These are phyloP conservation scores for Pachysandra terminalis DNA, from an alignment of 164 flowering plant species.

Conservation along the genomic window DNA sequence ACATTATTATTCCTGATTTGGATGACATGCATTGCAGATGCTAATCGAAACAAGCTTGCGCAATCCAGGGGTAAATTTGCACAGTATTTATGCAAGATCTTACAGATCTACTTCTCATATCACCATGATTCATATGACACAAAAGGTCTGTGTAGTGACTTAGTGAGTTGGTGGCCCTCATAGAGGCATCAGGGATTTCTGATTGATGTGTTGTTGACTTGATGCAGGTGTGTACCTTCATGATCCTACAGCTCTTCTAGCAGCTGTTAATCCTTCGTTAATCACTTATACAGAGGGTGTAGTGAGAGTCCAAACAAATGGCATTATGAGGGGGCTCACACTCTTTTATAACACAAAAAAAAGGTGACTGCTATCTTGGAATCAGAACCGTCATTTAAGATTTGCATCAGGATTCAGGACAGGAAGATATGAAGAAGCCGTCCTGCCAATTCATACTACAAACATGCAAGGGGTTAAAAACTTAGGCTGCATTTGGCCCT, in stretches of 20 bases:
- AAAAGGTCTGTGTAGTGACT: conserved; percentile 43
- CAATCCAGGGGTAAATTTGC: conserved; percentile 67
- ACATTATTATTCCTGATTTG: not conserved
- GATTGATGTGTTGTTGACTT: conserved; percentile 6
- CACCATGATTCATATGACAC: conserved; percentile 67
- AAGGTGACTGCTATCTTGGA: conserved; percentile 38
- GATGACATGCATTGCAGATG: conserved; percentile 37
- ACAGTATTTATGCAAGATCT: conserved; percentile 68
- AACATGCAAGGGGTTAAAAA: too few relatives aligned
- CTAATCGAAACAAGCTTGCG: conserved; percentile 59
- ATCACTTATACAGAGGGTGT: conserved; percentile 76
- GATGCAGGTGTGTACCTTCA: conserved; percentile 93
- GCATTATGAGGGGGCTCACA: conserved; percentile 88
- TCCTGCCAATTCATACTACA: not conserved
- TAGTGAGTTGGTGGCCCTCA: not conserved
- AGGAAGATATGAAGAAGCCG: not conserved
- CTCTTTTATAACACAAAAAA: conserved; percentile 68
- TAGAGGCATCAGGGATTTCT: not conserved
- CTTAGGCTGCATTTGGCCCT: too few relatives aligned
- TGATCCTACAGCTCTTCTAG: conserved; percentile 84
- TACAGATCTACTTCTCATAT: conserved; percentile 68
- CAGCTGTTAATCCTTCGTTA: conserved; percentile 78
- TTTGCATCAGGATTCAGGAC: not conserved
- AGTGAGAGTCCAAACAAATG: conserved; percentile 86
- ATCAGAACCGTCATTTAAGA: not conserved